Conservation (phyloP, 768 basidiomycete genomes). For the Boletus rubroflammeus region DNA sequence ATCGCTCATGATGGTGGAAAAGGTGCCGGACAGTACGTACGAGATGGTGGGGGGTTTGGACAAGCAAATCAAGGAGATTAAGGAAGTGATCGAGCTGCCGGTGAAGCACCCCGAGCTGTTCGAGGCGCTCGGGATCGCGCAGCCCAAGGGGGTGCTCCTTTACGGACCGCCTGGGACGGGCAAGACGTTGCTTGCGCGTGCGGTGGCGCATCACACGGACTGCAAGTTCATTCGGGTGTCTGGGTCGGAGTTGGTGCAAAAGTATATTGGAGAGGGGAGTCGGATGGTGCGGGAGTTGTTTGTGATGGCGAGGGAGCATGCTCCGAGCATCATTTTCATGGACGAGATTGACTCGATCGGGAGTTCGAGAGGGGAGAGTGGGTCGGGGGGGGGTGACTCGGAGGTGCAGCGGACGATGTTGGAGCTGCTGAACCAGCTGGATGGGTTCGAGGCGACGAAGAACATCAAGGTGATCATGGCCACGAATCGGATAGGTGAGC, state of each 20-base stretch:
- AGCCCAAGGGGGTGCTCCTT: conserved; percentile 92
- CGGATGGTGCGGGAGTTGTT: conserved; percentile 97
- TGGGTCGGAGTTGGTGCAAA: conserved; percentile 93
- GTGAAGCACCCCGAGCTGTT: conserved; percentile 98
- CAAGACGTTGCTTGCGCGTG: conserved; percentile 91
- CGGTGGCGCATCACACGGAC: conserved; percentile 96
- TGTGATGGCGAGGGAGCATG: conserved; percentile 97
- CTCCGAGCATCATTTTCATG: conserved; percentile 99
- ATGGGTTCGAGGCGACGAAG: conserved; percentile 82
- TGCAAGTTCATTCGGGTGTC: conserved; percentile 97
- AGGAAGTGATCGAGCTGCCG: conserved; percentile 96
- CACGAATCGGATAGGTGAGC: conserved; percentile 86
- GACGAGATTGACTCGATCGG: conserved; percentile 99
- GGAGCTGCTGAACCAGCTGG: conserved; percentile 84
- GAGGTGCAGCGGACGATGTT: conserved; percentile 91
- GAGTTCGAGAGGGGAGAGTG: conserved; percentile 80
- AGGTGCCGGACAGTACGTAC: conserved; percentile 98
- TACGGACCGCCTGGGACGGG: conserved; percentile 97
- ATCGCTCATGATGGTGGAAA: conserved; percentile 99
- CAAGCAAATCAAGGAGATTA: conserved; percentile 98
- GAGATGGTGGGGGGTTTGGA: conserved; percentile 99
- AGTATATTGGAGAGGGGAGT: conserved; percentile 96
- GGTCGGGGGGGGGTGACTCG: conserved; percentile 77
- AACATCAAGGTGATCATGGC: conserved; percentile 94
- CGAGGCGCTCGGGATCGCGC: conserved; percentile 93